Evolutionary conservation across 495 filamentous ascomycete genomes (phyloP).

Genomic region (Coniosporium apollinis): DNA sequence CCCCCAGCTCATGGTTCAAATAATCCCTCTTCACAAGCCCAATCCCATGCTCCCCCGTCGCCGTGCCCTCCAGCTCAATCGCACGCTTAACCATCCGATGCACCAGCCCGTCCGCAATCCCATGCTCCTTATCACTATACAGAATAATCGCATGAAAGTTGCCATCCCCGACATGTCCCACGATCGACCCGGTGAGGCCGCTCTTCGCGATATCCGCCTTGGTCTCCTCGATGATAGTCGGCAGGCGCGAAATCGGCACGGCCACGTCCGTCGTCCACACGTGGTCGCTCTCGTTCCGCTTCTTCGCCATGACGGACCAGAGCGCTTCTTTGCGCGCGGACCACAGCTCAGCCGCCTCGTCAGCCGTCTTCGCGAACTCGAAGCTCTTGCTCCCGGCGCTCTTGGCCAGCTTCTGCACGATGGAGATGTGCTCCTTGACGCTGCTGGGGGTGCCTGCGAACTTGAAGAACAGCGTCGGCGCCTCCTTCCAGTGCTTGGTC

Average conservation of each 20-base stretch:
- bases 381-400: slow-evolving; percentile 46
- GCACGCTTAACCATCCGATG: slow-evolving; percentile 74
- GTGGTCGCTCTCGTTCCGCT: slow-evolving; percentile 38
- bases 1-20: slow-evolving; percentile 53
- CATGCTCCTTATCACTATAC: slow-evolving; percentile 49
- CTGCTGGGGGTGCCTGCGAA: slow-evolving; percentile 59
- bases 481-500: slow-evolving; percentile 51
- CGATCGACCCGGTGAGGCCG: slow-evolving; percentile 55
- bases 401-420: slow-evolving; percentile 53
- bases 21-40: slow-evolving; percentile 73
- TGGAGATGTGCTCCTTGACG: slow-evolving; percentile 68
- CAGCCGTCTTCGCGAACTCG: slow-evolving; percentile 55
- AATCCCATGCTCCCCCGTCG: slow-evolving; percentile 71
- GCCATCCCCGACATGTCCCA: slow-evolving; percentile 70
- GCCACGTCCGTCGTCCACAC: slow-evolving; percentile 80
- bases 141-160: slow-evolving; percentile 72
- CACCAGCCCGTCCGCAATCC: slow-evolving; percentile 49
- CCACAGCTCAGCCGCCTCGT: slow-evolving; percentile 69
- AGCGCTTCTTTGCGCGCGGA: slow-evolving; percentile 49
- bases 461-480: slow-evolving; percentile 89
- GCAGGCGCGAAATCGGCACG: slow-evolving; percentile 54
- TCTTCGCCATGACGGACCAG: slow-evolving; percentile 56
- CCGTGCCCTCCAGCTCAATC: slow-evolving; percentile 67
- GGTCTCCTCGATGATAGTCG: slow-evolving; percentile 64
- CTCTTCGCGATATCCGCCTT: slow-evolving; percentile 50